These are phyloP conservation scores for Conidiobolus incongruus DNA, from an alignment of 371 early-diverging fungal species.

Conservation along the genomic window DNA sequence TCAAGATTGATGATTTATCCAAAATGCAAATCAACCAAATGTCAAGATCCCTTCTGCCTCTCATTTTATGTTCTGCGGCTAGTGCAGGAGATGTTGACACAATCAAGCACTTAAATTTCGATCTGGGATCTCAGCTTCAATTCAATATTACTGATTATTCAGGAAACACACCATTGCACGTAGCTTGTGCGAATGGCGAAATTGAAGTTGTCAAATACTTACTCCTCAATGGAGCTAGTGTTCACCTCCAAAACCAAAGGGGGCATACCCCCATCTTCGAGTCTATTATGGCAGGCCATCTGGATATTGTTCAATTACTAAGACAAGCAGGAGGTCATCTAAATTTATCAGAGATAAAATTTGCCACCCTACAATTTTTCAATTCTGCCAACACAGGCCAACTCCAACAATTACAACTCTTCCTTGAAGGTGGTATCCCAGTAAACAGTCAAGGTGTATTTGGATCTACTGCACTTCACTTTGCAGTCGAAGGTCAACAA, in stretches of 20 bases:
- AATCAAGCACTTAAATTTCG: slow-evolving; percentile 26
- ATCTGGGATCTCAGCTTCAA: slow-evolving; percentile 14
- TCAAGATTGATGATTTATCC: slow-evolving; percentile 7
- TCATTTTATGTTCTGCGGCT: slow-evolving; percentile 72
- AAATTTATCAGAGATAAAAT: slow-evolving; percentile 46
- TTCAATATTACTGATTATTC: slow-evolving; percentile 71
- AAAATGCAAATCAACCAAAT: slow-evolving; percentile 24
- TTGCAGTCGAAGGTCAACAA: no score
- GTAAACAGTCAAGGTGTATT: no score
- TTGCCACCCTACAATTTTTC: slow-evolving; percentile 15
- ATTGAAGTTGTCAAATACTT: slow-evolving; percentile 42
- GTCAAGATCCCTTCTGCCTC: slow-evolving; percentile 45
- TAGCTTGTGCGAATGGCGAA: slow-evolving; percentile 66
- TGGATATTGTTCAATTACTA: slow-evolving; percentile 37
- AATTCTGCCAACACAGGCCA: no score
- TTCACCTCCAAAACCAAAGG: slow-evolving; percentile 74
- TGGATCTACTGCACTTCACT: no score
- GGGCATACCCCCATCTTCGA: slow-evolving; percentile 82
- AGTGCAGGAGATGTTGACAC: slow-evolving; percentile 66
- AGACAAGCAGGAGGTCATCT: slow-evolving; percentile 76
- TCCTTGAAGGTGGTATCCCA: no score
- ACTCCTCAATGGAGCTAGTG: slow-evolving; percentile 62
- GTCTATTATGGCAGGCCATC: slow-evolving; percentile 34
- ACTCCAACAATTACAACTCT: no score
- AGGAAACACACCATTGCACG: slow-evolving; percentile 62